These are phyloP conservation scores for Syzygium aromaticum DNA, from an alignment of 345 rosid species.

Conservation along the genomic window DNA sequence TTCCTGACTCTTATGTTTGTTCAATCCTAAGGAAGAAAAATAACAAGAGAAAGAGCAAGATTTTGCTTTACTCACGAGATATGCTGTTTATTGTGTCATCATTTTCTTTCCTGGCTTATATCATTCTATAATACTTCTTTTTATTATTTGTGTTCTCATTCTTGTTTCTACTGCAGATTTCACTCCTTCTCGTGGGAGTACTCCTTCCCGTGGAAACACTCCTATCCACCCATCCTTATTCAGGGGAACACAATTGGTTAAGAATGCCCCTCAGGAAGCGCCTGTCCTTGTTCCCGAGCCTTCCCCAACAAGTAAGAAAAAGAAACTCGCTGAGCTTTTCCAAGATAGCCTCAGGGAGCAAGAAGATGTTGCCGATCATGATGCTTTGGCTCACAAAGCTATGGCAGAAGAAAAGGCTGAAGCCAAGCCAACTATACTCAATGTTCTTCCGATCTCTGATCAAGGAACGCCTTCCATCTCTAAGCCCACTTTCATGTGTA, in stretches of 20 bases:
- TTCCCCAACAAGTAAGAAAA: constrained; percentile 42
- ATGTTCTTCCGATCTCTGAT: constrained; percentile 26
- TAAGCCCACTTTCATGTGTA: constrained; percentile 38
- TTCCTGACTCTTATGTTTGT: background rate
- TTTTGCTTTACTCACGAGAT: background rate
- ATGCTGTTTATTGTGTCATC: background rate
- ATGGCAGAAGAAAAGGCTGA: background rate
- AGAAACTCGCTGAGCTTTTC: constrained; percentile 77
- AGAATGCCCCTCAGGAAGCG: constrained; percentile 15
- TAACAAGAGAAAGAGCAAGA: background rate
- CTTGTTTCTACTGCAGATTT: constrained; percentile 50
- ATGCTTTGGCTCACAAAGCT: constrained; percentile 9
- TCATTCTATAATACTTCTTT: background rate
- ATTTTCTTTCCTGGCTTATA: background rate
- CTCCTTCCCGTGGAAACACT: constrained; percentile 84
- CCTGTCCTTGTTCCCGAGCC: constrained; percentile 32
- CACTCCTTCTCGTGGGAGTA: constrained; percentile 85
- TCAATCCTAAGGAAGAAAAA: background rate
- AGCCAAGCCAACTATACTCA: constrained; percentile 21
- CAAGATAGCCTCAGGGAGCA: constrained; percentile 40
- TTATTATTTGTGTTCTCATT: background rate
- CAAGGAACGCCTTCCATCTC: constrained; percentile 42
- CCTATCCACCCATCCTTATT: constrained; percentile 62
- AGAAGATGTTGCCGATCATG: constrained; percentile 4
- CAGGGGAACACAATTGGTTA: constrained; percentile 26